phyloP scores from a whole-genome alignment of 2,329 filamentous ascomycete species.

The Lecanosticta acicola region DNA sequence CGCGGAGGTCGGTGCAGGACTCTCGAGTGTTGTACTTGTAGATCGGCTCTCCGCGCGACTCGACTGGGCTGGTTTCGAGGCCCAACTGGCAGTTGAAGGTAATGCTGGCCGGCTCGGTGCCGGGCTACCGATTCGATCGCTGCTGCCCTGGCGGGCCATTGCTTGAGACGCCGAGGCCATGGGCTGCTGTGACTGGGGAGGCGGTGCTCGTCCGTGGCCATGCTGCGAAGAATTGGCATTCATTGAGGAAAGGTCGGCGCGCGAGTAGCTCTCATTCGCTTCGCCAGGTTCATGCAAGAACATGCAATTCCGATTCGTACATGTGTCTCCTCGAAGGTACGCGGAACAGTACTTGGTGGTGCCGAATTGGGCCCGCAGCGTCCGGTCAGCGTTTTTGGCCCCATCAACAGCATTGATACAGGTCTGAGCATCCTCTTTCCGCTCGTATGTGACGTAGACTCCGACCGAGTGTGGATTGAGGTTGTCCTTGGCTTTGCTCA shows the following conservation, averaged over 20 bases:
- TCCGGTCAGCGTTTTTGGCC: constrained; percentile 80
- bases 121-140: constrained; percentile 28
- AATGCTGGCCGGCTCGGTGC: constrained; percentile 73
- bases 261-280: constrained; percentile 91
- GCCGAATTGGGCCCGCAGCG: constrained; percentile 70
- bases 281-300: constrained; percentile 98
- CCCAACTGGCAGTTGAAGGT: constrained; percentile 91
- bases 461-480: constrained; percentile 77
- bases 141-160: constrained; percentile 59
- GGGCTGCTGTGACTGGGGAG: constrained; percentile 46
- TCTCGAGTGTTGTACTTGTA: constrained; percentile 74
- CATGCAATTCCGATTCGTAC: constrained; percentile 94
- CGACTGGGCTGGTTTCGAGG: constrained; percentile 60
- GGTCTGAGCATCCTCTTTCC: constrained; percentile 78
- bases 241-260: constrained; percentile 89
- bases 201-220: constrained; percentile 51
- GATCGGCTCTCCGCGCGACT: constrained; percentile 72
- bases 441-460: constrained; percentile 96
- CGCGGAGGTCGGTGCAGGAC: constrained; percentile 56
- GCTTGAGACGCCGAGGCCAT: constrained; percentile 50
- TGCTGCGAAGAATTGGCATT: constrained; percentile 80
- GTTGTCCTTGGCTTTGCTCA: constrained; percentile 85
- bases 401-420: constrained; percentile 93
- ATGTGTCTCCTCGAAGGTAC: constrained; percentile 88
- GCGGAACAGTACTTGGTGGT: constrained; percentile 99